These are phyloP conservation scores for Leishmania martiniquensis DNA, from an alignment of 208 protist species.

Conservation along the genomic window DNA sequence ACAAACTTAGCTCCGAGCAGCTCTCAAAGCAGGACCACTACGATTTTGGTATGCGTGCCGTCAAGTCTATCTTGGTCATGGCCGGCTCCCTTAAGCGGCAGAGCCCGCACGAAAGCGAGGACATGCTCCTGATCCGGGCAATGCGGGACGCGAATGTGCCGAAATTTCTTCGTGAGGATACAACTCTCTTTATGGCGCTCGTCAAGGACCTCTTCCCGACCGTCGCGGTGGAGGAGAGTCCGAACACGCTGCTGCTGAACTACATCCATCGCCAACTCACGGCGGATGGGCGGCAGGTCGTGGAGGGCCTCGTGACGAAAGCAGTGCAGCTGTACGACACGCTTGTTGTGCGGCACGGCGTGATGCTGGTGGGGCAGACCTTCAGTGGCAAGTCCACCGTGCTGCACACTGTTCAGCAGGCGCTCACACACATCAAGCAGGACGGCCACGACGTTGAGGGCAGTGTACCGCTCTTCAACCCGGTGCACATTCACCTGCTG, in stretches of 20 bases:
- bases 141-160: constrained; percentile 96
- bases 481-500: constrained; percentile 79
- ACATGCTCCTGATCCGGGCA: constrained; percentile 95
- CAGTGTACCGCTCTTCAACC: constrained; percentile 79
- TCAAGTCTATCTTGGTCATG: constrained; percentile 97
- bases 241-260: constrained; percentile 80
- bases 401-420: constrained; percentile 73
- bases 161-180: constrained; percentile 96
- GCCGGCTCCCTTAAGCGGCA: constrained; percentile 93
- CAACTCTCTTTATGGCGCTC: constrained; percentile 94
- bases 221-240: constrained; percentile 78
- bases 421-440: constrained; percentile 82
- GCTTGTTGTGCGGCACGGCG: constrained; percentile 91
- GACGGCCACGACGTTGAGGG: constrained; percentile 76
- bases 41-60: constrained; percentile 96
- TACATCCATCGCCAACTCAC: constrained; percentile 81
- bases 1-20: constrained; percentile 95
- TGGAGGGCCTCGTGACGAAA: constrained; percentile 89
- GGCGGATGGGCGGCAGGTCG: constrained; percentile 70
- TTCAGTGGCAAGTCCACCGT: constrained; percentile 94
- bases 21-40: constrained; percentile 97
- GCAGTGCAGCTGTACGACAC: constrained; percentile 95
- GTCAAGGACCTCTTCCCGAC: constrained; percentile 95
- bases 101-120: constrained; percentile 90
- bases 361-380: constrained; percentile 97